These are phyloP conservation scores for Erythrobasidium yunnanense DNA, from an alignment of 768 basidiomycete genomes.

Conservation along the genomic window DNA sequence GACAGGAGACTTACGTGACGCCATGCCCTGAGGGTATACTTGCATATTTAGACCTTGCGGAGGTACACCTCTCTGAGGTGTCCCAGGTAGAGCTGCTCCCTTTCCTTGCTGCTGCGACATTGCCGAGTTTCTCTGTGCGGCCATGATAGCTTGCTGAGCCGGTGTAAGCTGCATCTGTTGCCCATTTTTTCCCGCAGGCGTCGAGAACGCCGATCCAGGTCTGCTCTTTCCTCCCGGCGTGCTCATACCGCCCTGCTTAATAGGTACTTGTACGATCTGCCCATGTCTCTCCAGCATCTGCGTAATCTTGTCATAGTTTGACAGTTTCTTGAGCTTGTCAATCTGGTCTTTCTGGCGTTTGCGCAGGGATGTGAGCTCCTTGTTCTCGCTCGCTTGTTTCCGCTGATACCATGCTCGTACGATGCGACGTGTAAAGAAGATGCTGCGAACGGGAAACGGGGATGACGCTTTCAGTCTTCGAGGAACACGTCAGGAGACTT, in stretches of 20 bases:
- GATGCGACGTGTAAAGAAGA: slow-evolving; percentile 33
- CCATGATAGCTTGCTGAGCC: slow-evolving; percentile 1
- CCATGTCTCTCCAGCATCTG: slow-evolving; percentile 85
- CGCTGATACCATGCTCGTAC: slow-evolving; percentile 33
- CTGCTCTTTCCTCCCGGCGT: background rate
- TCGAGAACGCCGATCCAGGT: background rate
- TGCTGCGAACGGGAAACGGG: too few species aligned
- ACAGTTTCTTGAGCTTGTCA: slow-evolving; percentile 94
- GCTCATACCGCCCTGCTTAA: slow-evolving; percentile 34
- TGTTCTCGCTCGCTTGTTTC: slow-evolving; percentile 45
- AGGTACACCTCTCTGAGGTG: background rate
- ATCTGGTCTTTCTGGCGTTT: slow-evolving; percentile 73
- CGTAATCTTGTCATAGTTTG: slow-evolving; percentile 85
- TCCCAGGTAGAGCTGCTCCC: background rate
- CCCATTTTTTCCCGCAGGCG: background rate
- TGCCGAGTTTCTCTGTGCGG: background rate
- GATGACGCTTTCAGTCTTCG: too few species aligned
- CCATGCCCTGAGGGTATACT: background rate
- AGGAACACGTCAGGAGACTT: background rate
- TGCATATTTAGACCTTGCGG: background rate
- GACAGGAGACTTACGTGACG: background rate
- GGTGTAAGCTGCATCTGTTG: slow-evolving; percentile 18
- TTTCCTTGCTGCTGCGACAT: slow-evolving; percentile 6
- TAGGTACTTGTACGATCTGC: slow-evolving; percentile 44
- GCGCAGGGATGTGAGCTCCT: slow-evolving; percentile 51